A percentile compares a stretch with the other conserved stretches of the same genome.
phyloP scores from a whole-genome alignment of 805 yeast species.

The Wickerhamomyces sydowiorum region DNA sequence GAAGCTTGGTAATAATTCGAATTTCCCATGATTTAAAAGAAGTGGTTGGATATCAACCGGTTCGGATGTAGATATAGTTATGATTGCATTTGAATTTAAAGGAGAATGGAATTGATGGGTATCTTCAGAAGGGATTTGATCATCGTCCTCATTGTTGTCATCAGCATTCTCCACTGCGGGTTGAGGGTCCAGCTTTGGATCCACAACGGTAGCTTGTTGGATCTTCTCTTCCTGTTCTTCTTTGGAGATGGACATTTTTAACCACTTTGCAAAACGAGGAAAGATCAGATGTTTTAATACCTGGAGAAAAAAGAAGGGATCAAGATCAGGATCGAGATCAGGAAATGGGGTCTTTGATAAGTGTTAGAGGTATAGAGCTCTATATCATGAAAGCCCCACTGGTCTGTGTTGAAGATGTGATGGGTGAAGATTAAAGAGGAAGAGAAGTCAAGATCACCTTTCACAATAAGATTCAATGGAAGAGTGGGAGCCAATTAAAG shows the following conservation, averaged over 20 bases:
- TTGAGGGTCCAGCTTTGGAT: no score
- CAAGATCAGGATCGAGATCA: no score
- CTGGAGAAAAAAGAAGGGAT: no score
- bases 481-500: no score
- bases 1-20: background rate
- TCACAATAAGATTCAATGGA: no score
- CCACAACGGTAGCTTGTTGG: no score
- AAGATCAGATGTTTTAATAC: background rate
- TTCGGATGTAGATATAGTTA: slow-evolving; percentile 7
- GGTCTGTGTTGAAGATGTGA: no score
- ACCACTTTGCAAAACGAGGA: background rate
- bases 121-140: background rate
- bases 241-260: background rate
- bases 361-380: no score
- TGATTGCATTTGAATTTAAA: slow-evolving; percentile 19
- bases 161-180: background rate
- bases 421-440: no score
- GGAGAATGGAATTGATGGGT: slow-evolving; percentile 14
- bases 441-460: no score
- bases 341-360: no score
- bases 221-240: background rate
- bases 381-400: no score
- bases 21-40: background rate
- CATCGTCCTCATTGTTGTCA: background rate
- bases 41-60: background rate